Conservation (phyloP, 2,329 filamentous ascomycete species). For the Fusarium mangiferae region DNA sequence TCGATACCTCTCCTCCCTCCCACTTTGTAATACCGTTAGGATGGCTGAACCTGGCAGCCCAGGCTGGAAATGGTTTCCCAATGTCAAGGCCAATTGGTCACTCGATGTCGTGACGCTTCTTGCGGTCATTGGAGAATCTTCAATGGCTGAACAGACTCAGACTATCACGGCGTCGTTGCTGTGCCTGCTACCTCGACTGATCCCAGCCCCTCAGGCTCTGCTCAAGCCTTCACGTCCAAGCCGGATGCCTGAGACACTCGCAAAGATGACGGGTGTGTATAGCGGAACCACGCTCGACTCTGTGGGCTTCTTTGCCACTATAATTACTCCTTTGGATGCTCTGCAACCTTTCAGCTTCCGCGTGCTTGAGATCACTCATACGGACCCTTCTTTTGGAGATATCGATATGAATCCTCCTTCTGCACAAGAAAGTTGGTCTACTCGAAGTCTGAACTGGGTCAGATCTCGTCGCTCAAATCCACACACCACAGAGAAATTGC, state of each 20-base stretch:
- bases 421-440: constrained; percentile 8
- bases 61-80: constrained; percentile 58
- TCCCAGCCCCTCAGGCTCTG: constrained; percentile 72
- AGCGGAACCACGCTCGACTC: constrained; percentile 64
- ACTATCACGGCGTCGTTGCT: constrained; percentile 67
- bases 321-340: constrained; percentile 66
- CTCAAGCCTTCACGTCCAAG: constrained; percentile 65
- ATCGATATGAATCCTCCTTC: constrained; percentile 10
- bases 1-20: background rate
- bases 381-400: constrained; percentile 38
- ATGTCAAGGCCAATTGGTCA: constrained; percentile 58
- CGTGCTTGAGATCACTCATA: constrained; percentile 61
- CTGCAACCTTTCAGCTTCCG: constrained; percentile 59
- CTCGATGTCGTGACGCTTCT: constrained; percentile 72
- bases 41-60: constrained; percentile 43
- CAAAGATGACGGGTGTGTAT: constrained; percentile 67
- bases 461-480: constrained; percentile 9
- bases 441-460: constrained; percentile 20
- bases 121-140: constrained; percentile 70
- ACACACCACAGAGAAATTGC: background rate
- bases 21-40: background rate
- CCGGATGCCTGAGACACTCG: constrained; percentile 64
- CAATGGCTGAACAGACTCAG: constrained; percentile 67
- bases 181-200: constrained; percentile 67
- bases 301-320: constrained; percentile 71